phyloP scores from a whole-genome alignment of 148 eudicot species.

The Rhododendron kiyosumense region DNA sequence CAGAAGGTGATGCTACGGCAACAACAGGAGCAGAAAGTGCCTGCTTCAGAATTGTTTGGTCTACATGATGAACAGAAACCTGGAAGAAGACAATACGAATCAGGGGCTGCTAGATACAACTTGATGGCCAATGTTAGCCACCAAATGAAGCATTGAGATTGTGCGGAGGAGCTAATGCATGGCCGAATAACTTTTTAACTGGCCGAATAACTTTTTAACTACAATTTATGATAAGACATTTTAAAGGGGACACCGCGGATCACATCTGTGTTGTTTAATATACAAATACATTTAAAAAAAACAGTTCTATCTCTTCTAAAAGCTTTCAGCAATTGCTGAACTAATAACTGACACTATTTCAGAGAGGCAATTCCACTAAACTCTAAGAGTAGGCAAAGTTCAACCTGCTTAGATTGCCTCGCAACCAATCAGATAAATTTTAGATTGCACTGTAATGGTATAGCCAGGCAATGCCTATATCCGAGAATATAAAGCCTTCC shows the following conservation, averaged over 20 bases:
- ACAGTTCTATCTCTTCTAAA: not conserved
- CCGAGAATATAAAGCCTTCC: not conserved
- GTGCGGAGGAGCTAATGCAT: not conserved
- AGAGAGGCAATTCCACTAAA: not conserved
- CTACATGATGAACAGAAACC: slow-evolving; percentile 78
- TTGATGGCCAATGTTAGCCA: not conserved
- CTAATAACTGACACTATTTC: not conserved
- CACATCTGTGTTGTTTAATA: not conserved
- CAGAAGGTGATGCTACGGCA: slow-evolving; percentile 96
- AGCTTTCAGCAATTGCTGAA: not conserved
- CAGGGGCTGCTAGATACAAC: not conserved
- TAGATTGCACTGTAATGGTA: not conserved
- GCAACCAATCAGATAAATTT: not conserved
- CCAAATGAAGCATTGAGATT: not conserved
- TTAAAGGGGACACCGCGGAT: not conserved
- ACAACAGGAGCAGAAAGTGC: slow-evolving; percentile 82
- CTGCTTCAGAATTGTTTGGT: slow-evolving; percentile 45
- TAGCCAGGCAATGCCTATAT: not conserved
- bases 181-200: not conserved
- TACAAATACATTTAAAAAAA: not conserved
- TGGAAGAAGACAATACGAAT: slow-evolving; percentile 23
- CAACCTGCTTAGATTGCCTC: not conserved
- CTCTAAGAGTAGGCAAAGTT: not conserved
- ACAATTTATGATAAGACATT: not conserved
- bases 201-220: not conserved